Evolutionary conservation across 306 rosid species (phyloP), one percentile per base, ranked within the genome.

Genomic region (Sphenostylis stenocarpa): DNA sequence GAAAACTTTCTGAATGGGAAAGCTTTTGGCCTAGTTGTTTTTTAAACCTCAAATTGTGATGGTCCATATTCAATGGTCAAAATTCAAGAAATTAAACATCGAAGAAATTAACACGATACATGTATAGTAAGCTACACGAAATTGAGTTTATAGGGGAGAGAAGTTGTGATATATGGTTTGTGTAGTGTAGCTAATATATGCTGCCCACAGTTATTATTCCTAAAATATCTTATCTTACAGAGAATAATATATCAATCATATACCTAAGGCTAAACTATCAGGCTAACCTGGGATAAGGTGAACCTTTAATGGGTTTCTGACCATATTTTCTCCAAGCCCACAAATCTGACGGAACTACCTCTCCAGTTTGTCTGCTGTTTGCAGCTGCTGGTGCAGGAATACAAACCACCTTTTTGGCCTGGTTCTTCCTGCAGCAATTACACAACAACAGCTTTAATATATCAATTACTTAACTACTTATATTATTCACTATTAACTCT

Each of bases 241-340:
- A 53, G 81, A 72, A 62, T 60, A 29, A 55, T 39, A 12, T n/a
- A 34, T 61, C 13, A 61, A 61, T 26, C 65, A 26, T 19, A 3
- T 47, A 57, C 69, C 49, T 24, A 65, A 78, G 57, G 39, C 51
- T 77, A 79, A 65, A 75, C 36, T 57, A 66, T 52, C 10, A 31
- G 26, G 44, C 38, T 75, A 69, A 88, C 98, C 98, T 94, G 70
- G 98, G 98, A 87, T 90, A 91, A 49, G 97, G 98, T 67, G 98
- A 94, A 45, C 98, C 98, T 90, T 94, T 94, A 63, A 94, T 94
- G 77, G 98, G 98, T 86, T 94, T 91, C 86, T 94, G 98, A 79
- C 98, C 98, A 41, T 94, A 94, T 87, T 94, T 94, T 79, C 98
- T 88, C 98, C 98, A 94, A 55, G 97, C 98, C 98, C 98, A 94